A percentile compares a stretch with the other conserved stretches of the same genome.
phyloP scores from a whole-genome alignment of 306 rosid species.

The Lotus japonicus region DNA sequence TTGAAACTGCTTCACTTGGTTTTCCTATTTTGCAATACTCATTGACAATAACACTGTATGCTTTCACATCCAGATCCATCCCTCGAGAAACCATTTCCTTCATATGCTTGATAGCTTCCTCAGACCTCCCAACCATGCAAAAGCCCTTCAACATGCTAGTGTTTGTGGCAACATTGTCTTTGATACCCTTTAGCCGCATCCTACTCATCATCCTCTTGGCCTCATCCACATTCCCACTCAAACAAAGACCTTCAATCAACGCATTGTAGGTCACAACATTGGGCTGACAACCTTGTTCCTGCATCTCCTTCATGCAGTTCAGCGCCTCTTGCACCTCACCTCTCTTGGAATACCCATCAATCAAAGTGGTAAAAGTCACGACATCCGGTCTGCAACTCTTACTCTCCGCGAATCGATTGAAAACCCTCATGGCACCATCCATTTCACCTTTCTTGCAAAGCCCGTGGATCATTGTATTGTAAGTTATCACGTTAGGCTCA shows the following conservation, averaged over 20 bases:
- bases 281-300: conserved; percentile 28
- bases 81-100: conserved; percentile 35
- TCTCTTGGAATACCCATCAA: conserved; percentile 43
- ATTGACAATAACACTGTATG: conserved; percentile 35
- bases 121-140: conserved; percentile 37
- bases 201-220: conserved; percentile 43
- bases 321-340: conserved; percentile 37
- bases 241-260: conserved; percentile 41
- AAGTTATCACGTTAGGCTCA: conserved; percentile 38
- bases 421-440: conserved; percentile 31
- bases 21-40: conserved; percentile 37
- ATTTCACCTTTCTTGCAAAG: conserved; percentile 37
- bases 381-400: conserved; percentile 36
- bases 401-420: conserved; percentile 18
- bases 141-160: conserved; percentile 43
- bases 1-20: conserved; percentile 35
- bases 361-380: conserved; percentile 44
- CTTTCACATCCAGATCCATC: conserved; percentile 33
- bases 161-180: conserved; percentile 40
- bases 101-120: conserved; percentile 35
- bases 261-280: conserved; percentile 47
- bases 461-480: conserved; percentile 38
- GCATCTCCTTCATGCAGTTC: conserved; percentile 36
- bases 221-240: conserved; percentile 38
- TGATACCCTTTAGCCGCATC: conserved; percentile 51